Conservation (phyloP, 225 moss, liverwort and hornwort genomes). For the Bryum argenteum region DNA sequence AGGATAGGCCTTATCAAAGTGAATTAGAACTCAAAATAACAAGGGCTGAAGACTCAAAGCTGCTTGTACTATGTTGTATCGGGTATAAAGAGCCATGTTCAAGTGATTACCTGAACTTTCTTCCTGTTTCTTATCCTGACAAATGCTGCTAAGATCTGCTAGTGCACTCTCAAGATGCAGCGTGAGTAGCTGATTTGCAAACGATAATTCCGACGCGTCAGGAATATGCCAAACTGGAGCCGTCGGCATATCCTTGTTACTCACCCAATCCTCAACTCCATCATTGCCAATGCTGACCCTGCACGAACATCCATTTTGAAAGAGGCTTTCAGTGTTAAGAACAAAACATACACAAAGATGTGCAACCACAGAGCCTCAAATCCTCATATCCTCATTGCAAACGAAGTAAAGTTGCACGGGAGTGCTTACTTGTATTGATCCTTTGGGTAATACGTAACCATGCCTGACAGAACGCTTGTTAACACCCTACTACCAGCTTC, state of each 20-base stretch:
- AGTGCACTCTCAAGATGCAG: slow-evolving; percentile 83
- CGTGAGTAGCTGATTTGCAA: slow-evolving; percentile 74
- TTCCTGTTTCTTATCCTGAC: slow-evolving; percentile 50
- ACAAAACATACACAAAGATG: slow-evolving; percentile 14
- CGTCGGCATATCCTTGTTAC: slow-evolving; percentile 56
- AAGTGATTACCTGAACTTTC: slow-evolving; percentile 48
- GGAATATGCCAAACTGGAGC: slow-evolving; percentile 79
- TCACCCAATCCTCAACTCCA: slow-evolving; percentile 92
- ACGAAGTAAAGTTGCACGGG: slow-evolving; percentile 21
- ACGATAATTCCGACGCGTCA: slow-evolving; percentile 66
- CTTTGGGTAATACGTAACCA: slow-evolving; percentile 84
- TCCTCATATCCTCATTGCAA: slow-evolving; percentile 16
- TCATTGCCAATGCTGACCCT: slow-evolving; percentile 68
- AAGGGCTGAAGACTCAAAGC: no score
- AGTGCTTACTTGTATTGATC: slow-evolving; percentile 88
- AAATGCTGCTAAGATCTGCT: slow-evolving; percentile 71
- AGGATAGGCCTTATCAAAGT: no score
- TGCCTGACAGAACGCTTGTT: slow-evolving; percentile 79
- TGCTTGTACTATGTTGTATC: background rate
- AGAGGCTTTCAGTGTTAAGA: no score
- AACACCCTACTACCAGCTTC: slow-evolving; percentile 95
- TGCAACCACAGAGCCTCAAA: slow-evolving; percentile 5
- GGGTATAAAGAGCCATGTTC: slow-evolving; percentile 5
- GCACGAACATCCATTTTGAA: slow-evolving; percentile 31
- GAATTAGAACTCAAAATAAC: no score